A percentile compares a stretch with the other conserved stretches of the same genome.
phyloP scores from a whole-genome alignment of 345 rosid species.

The Citrus medica region DNA sequence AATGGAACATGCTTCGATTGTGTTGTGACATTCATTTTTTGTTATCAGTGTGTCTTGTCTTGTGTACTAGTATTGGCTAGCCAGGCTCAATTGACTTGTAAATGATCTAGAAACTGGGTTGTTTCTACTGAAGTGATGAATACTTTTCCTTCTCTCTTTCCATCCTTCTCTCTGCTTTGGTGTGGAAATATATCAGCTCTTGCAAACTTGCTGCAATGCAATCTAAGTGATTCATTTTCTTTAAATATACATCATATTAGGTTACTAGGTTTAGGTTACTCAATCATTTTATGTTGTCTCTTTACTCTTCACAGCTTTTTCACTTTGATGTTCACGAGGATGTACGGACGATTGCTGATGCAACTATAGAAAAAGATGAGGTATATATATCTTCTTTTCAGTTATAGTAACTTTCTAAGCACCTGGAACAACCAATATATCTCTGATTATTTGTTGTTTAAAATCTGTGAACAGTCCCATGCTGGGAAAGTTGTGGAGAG shows the following conservation, averaged over 20 bases:
- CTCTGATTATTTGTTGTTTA: neutral
- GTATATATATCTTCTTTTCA: constrained; percentile 23
- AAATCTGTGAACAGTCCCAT: constrained; percentile 64
- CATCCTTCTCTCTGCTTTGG: neutral
- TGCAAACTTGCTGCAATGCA: neutral
- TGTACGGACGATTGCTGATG: constrained; percentile 94
- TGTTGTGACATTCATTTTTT: neutral
- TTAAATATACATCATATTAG: too few relatives aligned
- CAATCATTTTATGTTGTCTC: neutral
- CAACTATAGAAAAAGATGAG: constrained; percentile 97
- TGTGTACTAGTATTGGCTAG: neutral
- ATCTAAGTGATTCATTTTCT: neutral
- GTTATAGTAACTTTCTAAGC: neutral
- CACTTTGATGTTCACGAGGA: constrained; percentile 99
- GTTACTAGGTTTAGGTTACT: neutral
- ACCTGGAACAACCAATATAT: neutral
- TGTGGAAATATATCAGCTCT: neutral
- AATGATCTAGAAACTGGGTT: neutral
- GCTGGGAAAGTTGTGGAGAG: constrained; percentile 99
- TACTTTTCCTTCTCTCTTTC: neutral
- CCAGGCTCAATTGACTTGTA: neutral
- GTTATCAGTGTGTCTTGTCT: neutral
- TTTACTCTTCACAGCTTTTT: constrained; percentile 60
- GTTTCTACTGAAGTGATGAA: neutral
- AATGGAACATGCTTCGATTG: neutral